These are phyloP conservation scores for Yamadazyma friedrichii DNA, from an alignment of 1,139 yeast species.

Conservation along the genomic window DNA sequence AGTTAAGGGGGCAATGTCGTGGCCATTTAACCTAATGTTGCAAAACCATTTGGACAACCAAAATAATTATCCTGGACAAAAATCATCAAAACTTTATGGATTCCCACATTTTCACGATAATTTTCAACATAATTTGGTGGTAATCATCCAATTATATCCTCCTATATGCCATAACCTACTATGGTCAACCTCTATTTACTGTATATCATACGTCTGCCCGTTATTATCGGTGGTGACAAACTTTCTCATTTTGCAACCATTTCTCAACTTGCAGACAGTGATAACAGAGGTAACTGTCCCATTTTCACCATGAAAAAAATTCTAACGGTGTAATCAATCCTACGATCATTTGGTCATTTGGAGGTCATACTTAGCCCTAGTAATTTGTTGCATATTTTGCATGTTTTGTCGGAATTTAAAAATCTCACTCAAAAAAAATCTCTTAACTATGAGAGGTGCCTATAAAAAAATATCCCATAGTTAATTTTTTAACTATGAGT, in stretches of 20 bases:
- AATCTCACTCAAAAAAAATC: too few relatives aligned
- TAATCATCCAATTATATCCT: too few relatives aligned
- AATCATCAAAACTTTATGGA: slow-evolving; percentile 9
- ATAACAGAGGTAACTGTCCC: too few relatives aligned
- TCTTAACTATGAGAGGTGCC: background rate
- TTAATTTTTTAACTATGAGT: background rate
- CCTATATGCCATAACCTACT: too few relatives aligned
- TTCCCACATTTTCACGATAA: slow-evolving; percentile 9
- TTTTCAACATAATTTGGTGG: background rate
- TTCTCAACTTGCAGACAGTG: background rate
- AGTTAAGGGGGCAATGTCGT: background rate
- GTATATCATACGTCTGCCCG: too few relatives aligned
- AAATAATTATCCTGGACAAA: background rate
- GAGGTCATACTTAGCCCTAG: too few relatives aligned
- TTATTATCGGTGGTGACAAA: too few relatives aligned
- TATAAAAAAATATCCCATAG: slow-evolving; percentile 3
- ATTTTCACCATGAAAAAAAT: background rate
- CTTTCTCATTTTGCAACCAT: slow-evolving; percentile 2
- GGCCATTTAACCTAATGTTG: background rate
- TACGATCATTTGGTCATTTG: too few relatives aligned
- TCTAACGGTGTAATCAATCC: too few relatives aligned
- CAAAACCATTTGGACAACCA: background rate
- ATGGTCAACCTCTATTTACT: too few relatives aligned
- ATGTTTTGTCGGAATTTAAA: too few relatives aligned
- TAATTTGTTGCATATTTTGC: too few relatives aligned